These are phyloP conservation scores for Achaetomium macrosporum DNA, from an alignment of 2,329 filamentous ascomycete species.

Conservation along the genomic window DNA sequence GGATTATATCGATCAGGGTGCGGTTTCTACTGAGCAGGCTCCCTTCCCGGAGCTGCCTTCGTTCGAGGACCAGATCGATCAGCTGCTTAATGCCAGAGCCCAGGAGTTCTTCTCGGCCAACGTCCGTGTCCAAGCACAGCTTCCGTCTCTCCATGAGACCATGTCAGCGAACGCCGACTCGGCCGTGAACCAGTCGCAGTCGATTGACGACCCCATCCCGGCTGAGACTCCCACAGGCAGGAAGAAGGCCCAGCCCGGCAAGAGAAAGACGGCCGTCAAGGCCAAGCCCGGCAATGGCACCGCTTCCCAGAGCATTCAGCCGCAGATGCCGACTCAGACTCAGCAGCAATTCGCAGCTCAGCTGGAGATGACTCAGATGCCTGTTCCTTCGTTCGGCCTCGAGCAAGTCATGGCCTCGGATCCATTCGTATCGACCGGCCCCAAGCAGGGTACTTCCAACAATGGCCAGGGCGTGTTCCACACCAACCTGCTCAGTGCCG, in stretches of 20 bases:
- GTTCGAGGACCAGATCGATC: not conserved
- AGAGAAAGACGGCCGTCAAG: constrained; percentile 1
- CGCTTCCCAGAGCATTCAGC: not conserved
- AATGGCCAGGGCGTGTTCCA: not conserved
- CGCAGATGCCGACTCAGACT: not conserved
- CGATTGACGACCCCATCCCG: not conserved
- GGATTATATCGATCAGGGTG: not conserved
- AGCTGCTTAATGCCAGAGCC: not conserved
- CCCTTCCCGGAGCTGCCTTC: not conserved
- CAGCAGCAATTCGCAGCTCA: not conserved
- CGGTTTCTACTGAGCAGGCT: not conserved
- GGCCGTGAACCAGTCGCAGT: not conserved
- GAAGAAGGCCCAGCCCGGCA: constrained; percentile 4
- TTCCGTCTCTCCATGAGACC: constrained; percentile 4
- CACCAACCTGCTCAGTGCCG: not conserved
- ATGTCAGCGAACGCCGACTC: not conserved
- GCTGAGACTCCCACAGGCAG: not conserved
- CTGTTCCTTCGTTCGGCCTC: constrained; percentile 1
- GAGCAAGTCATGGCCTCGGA: constrained; percentile 7
- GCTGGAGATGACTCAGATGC: not conserved
- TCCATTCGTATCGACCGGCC: not conserved
- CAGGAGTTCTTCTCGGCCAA: constrained; percentile 5
- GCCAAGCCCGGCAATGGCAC: not conserved
- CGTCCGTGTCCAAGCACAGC: constrained; percentile 5
- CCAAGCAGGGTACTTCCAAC: not conserved